Evolutionary conservation across 768 basidiomycete species (phyloP).

Genomic region (Phanerochaete sordida): DNA sequence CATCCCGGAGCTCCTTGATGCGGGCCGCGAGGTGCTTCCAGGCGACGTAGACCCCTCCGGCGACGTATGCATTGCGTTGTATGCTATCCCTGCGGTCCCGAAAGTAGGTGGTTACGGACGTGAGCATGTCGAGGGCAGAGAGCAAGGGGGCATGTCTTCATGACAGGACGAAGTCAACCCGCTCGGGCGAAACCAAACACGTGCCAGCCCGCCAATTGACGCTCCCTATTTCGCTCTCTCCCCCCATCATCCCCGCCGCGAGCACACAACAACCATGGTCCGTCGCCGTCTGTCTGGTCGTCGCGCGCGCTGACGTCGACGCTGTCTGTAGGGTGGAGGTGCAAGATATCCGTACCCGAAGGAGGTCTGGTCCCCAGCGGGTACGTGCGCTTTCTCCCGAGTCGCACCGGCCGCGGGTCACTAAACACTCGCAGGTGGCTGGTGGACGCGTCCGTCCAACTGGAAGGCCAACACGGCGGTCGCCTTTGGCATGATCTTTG

Average conservation of each 20-base stretch:
- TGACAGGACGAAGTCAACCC: slow-evolving; percentile 3
- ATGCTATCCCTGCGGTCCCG: slow-evolving; percentile 44
- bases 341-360: slow-evolving; percentile 91
- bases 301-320: background rate
- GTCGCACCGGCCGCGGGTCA: background rate
- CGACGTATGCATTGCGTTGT: slow-evolving; percentile 45
- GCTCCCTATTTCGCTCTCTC: slow-evolving; percentile 9
- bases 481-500: slow-evolving; percentile 62
- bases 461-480: slow-evolving; percentile 87
- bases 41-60: slow-evolving; percentile 61
- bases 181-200: slow-evolving; percentile 18
- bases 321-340: slow-evolving; percentile 62
- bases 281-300: background rate
- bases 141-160: slow-evolving; percentile 6
- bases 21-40: slow-evolving; percentile 58
- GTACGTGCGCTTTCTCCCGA: slow-evolving; percentile 37
- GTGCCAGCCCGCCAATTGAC: slow-evolving; percentile 13
- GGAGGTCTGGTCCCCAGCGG: slow-evolving; percentile 92
- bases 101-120: slow-evolving; percentile 43
- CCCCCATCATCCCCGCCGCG: slow-evolving; percentile 12
- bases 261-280: slow-evolving; percentile 14
- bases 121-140: slow-evolving; percentile 35
- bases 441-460: slow-evolving; percentile 91
- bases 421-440: slow-evolving; percentile 61
- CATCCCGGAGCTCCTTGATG: slow-evolving; percentile 63